Percentiles rank a stretch among this genome's conserved stretches.
phyloP scores from a whole-genome alignment of 1,284 basidiomycete species.

The Omphalotus olearius region DNA sequence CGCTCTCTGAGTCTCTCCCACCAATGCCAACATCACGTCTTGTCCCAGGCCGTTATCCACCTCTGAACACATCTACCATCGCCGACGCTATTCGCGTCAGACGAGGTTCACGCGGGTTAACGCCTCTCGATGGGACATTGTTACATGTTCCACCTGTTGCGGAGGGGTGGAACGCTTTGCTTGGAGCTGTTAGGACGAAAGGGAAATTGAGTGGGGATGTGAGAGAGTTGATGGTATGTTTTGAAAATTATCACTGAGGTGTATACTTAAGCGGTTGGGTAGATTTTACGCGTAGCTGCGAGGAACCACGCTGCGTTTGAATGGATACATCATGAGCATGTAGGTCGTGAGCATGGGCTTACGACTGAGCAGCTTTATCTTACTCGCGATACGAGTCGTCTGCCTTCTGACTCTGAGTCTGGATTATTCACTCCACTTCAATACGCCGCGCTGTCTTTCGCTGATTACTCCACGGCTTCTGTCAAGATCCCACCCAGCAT shows the following conservation, averaged over 20 bases:
- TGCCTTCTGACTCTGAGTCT: slow-evolving; percentile 29
- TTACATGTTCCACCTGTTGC: slow-evolving; percentile 46
- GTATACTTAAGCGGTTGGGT: slow-evolving; percentile 1
- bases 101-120: slow-evolving; percentile 40
- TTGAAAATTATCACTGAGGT: background rate
- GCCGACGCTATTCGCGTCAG: slow-evolving; percentile 43
- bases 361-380: slow-evolving; percentile 40
- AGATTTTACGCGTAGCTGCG: slow-evolving; percentile 52
- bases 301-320: slow-evolving; percentile 48
- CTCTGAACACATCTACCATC: slow-evolving; percentile 33
- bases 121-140: slow-evolving; percentile 41
- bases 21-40: slow-evolving; percentile 26
- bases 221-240: slow-evolving; percentile 45
- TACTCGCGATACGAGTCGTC: slow-evolving; percentile 36
- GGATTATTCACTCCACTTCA: slow-evolving; percentile 37
- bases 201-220: slow-evolving; percentile 44
- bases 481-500: slow-evolving; percentile 34
- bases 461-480: slow-evolving; percentile 42
- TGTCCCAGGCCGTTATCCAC: slow-evolving; percentile 38
- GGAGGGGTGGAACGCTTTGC: slow-evolving; percentile 46
- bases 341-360: slow-evolving; percentile 42
- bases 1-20: too few relatives aligned
- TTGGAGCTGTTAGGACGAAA: slow-evolving; percentile 45
- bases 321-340: slow-evolving; percentile 53
- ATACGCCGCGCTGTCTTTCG: slow-evolving; percentile 39